phyloP scores from a whole-genome alignment of 495 filamentous ascomycete species.

The Daldinia caldariorum region DNA sequence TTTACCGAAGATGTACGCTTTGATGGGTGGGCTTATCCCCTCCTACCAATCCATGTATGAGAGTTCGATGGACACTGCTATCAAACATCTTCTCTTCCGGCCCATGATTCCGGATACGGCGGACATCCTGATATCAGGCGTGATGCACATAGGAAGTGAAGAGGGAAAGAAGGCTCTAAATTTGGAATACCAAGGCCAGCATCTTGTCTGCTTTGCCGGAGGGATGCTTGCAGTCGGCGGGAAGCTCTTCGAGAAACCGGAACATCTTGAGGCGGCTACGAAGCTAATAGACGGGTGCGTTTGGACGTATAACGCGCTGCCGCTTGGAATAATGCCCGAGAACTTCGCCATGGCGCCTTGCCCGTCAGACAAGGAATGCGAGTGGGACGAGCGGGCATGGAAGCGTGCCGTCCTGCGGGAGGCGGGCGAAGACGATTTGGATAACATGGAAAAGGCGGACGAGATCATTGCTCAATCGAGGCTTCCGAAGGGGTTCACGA shows the following conservation, averaged over 20 bases:
- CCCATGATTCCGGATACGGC: constrained; percentile 66
- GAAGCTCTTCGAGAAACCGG: constrained; percentile 72
- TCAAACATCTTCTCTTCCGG: constrained; percentile 75
- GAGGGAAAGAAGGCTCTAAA: constrained; percentile 22
- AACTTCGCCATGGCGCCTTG: constrained; percentile 69
- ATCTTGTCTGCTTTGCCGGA: constrained; percentile 80
- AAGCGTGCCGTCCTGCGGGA: constrained; percentile 19
- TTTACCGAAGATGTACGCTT: constrained; percentile 73
- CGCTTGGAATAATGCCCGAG: constrained; percentile 91
- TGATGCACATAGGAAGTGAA: constrained; percentile 39
- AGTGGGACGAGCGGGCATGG: constrained; percentile 51
- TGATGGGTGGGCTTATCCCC: constrained; percentile 53
- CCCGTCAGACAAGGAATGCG: constrained; percentile 47
- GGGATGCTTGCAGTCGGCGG: constrained; percentile 93
- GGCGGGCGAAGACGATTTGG: constrained; percentile 17
- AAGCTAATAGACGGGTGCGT: constrained; percentile 91
- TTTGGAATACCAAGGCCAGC: constrained; percentile 55
- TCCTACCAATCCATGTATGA: constrained; percentile 56
- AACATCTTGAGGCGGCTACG: constrained; percentile 78
- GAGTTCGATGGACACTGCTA: constrained; percentile 69
- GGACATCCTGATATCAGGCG: constrained; percentile 74
- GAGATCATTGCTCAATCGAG: constrained; percentile 63
- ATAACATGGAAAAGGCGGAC: constrained; percentile 35
- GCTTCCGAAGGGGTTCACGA: constrained; percentile 71
- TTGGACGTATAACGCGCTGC: constrained; percentile 86